Evolutionary conservation across 257 asterid species (phyloP), one percentile per base, ranked within the genome.

Genomic region (Ilex aquifolium): DNA sequence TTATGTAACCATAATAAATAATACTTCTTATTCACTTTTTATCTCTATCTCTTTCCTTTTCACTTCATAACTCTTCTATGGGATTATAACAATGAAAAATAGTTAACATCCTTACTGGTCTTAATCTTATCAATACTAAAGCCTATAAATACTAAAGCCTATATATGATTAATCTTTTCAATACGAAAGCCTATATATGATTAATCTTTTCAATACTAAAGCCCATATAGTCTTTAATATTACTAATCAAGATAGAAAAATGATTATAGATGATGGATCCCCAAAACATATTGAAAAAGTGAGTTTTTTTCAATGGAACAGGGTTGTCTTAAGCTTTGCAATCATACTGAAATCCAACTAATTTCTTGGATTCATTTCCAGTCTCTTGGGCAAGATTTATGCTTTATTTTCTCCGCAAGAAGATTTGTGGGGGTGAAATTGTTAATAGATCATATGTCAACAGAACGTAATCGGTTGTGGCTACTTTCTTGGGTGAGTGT

Each of bases 191-290:
- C 27, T 21, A 21, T 21, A 21, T 21, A 21, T 21, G 27, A 21
- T 21, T 21, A 21, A 21, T 21, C 0, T 21, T 21, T 21, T 21
- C 27, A 77, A 86, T 60, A 83, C 55, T 59, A 81, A 87, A 72
- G 98, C 98, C 62, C 88, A 91, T 77, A 91, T 91, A 88, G 98
- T 88, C 58, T 91, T 91, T 67, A 85, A 91, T 80, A 95, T 91
- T 30, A 88, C 95, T 14, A 97, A 88, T 63, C 89, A 77, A 72
- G 57, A 59, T 21, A 95, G 98, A 49, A 83, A 83, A 21, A 21
- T 0, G 39, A 91, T 88, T 13, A 74, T 77, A 15, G 83, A 76
- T 40, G 82, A 78, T 54, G 68, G 74, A 55, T 81, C 86, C 3
- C 74, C 90, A 3, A 89, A 88, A 59, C 79, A 72, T 52, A 81